Percentiles rank a stretch among this genome's conserved stretches.
Evolutionary conservation across 257 asterid genomes (phyloP).

Genomic region (Solanum habrochaites): DNA sequence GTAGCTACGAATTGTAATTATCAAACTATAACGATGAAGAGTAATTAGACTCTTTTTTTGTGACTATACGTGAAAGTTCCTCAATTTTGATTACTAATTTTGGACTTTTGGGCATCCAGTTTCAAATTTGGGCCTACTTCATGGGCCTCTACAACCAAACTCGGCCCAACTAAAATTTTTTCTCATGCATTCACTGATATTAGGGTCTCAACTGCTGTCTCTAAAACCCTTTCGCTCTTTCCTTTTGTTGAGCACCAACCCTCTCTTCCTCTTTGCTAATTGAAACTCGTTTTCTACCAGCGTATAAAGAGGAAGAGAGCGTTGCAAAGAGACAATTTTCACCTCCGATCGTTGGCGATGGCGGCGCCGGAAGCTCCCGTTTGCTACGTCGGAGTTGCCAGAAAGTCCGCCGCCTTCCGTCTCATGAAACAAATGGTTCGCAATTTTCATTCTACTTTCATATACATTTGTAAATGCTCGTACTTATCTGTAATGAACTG

Average conservation of each 20-base stretch:
- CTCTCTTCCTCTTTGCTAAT: neutral
- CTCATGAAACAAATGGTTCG: slow-evolving; percentile 98
- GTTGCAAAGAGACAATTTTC: neutral
- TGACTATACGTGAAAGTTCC: no score
- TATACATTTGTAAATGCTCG: neutral
- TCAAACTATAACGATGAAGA: no score
- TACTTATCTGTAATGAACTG: neutral
- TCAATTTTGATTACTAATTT: no score
- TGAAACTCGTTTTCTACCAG: neutral
- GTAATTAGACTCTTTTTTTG: no score
- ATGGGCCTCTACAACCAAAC: neutral
- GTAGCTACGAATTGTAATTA: no score
- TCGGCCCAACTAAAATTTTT: neutral
- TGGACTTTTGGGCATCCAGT: neutral
- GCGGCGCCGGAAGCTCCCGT: slow-evolving; percentile 88
- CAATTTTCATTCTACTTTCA: neutral
- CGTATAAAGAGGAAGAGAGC: neutral
- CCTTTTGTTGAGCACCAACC: neutral
- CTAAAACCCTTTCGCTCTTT: neutral
- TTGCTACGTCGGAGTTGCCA: slow-evolving; percentile 74
- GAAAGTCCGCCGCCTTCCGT: slow-evolving; percentile 93
- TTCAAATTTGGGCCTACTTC: neutral
- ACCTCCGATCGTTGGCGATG: slow-evolving; percentile 15
- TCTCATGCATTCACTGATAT: neutral
- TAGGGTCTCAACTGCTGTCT: neutral